Percentiles rank a stretch among this genome's conserved stretches.
These are phyloP conservation scores for Thalassiosira livingstoniorum DNA, from an alignment of 352 stramenopile genomes.

Conservation along the genomic window DNA sequence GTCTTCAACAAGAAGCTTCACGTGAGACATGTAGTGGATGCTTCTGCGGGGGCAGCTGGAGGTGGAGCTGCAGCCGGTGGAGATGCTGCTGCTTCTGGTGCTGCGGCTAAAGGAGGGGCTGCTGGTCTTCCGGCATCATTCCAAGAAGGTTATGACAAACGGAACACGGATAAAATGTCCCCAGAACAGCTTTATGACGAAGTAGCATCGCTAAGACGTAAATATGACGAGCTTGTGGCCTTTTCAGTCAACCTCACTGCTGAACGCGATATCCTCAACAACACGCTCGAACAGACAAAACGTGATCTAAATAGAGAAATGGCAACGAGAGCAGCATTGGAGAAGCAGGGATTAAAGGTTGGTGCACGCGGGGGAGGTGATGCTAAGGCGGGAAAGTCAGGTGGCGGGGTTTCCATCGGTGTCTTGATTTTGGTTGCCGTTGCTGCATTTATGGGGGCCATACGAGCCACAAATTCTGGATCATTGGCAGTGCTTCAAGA, in stretches of 20 bases:
- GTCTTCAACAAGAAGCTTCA: constrained; percentile 84
- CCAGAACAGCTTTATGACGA: constrained; percentile 77
- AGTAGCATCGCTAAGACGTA: constrained; percentile 72
- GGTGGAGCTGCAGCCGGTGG: background rate
- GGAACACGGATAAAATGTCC: constrained; percentile 69
- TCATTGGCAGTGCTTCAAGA: constrained; percentile 39
- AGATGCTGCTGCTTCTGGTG: background rate
- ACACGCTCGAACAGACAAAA: constrained; percentile 85
- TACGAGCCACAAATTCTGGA: constrained; percentile 53
- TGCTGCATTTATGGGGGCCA: constrained; percentile 42
- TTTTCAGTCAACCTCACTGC: constrained; percentile 86
- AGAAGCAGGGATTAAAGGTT: constrained; percentile 61
- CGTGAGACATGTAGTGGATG: constrained; percentile 72
- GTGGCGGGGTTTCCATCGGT: constrained; percentile 32
- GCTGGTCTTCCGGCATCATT: constrained; percentile 13
- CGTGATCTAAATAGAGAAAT: constrained; percentile 84
- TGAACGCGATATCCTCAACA: constrained; percentile 86
- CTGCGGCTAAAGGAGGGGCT: background rate
- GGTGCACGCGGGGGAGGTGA: background rate
- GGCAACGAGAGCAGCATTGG: constrained; percentile 61
- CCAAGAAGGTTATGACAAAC: constrained; percentile 26
- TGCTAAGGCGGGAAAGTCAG: constrained; percentile 25
- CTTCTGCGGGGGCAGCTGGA: constrained; percentile 9
- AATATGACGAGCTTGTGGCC: constrained; percentile 85
- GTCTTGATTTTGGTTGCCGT: constrained; percentile 34